Evolutionary conservation across 495 filamentous ascomycete species (phyloP).

Genomic region (Hypoxylon fuscum): DNA sequence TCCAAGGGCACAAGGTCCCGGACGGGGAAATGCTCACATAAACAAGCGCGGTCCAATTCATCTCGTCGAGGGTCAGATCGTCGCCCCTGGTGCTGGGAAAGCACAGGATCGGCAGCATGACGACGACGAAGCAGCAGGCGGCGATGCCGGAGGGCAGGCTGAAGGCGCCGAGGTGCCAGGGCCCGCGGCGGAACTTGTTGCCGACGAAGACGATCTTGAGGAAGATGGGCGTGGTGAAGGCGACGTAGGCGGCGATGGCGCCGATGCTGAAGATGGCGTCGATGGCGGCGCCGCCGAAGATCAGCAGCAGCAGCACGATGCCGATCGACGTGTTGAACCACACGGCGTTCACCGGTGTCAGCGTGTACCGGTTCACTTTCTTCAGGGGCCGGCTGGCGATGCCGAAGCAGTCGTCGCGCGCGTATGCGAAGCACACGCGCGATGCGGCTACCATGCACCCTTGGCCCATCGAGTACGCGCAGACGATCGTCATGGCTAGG

Average conservation of each 20-base stretch:
- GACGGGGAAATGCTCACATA: constrained; percentile 56
- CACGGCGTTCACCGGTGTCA: constrained; percentile 81
- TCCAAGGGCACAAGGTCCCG: constrained; percentile 41
- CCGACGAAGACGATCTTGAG: constrained; percentile 80
- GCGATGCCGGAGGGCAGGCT: constrained; percentile 68
- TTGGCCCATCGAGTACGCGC: constrained; percentile 83
- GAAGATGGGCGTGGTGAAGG: constrained; percentile 78
- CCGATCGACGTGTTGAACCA: constrained; percentile 76
- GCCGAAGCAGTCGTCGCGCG: constrained; percentile 80
- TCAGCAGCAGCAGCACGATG: constrained; percentile 69
- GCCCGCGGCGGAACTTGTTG: constrained; percentile 72
- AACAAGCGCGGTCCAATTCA: constrained; percentile 83
- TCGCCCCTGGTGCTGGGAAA: constrained; percentile 68
- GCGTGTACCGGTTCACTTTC: constrained; percentile 69
- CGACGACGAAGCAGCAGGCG: constrained; percentile 68
- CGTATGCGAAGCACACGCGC: constrained; percentile 82
- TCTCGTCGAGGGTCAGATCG: constrained; percentile 65
- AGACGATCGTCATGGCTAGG: constrained; percentile 75
- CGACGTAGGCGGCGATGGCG: constrained; percentile 76
- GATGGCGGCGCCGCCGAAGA: constrained; percentile 74
- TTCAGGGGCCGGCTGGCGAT: constrained; percentile 68
- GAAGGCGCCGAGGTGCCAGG: constrained; percentile 76
- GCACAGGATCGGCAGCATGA: constrained; percentile 81
- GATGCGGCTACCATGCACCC: constrained; percentile 85
- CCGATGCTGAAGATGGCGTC: constrained; percentile 81